Evolutionary conservation across 2,329 filamentous ascomycete species (phyloP).

Genomic region (Colletotrichum abscissum): DNA sequence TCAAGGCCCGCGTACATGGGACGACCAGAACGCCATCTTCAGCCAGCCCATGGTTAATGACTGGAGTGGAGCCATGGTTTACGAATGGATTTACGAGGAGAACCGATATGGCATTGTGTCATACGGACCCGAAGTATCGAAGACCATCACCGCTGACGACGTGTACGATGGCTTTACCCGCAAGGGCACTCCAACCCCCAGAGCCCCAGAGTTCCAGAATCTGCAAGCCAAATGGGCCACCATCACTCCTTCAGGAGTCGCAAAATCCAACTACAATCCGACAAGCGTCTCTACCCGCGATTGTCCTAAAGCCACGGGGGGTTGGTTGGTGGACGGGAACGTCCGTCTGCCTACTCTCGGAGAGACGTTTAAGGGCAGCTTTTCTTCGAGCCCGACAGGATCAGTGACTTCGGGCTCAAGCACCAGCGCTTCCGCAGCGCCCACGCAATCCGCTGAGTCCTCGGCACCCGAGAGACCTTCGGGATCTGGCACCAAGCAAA

Average conservation of each 20-base stretch:
- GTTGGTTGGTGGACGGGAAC: conserved; percentile 80
- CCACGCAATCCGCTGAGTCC: conserved; percentile 46
- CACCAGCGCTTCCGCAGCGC: conserved; percentile 37
- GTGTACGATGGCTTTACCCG: conserved; percentile 75
- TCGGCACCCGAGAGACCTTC: conserved; percentile 42
- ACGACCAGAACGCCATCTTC: conserved; percentile 82
- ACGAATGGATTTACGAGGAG: conserved; percentile 89
- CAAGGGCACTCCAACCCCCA: conserved; percentile 78
- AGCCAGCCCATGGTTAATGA: conserved; percentile 76
- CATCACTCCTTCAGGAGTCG: conserved; percentile 75
- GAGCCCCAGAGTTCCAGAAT: conserved; percentile 82
- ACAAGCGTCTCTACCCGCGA: conserved; percentile 69
- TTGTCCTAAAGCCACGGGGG: conserved; percentile 77
- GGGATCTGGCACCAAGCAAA: conserved; percentile 57
- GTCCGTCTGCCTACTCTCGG: conserved; percentile 77
- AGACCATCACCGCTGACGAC: conserved; percentile 63
- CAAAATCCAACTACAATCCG: conserved; percentile 73
- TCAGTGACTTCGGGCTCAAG: conserved; percentile 23
- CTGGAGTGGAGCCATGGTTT: conserved; percentile 84
- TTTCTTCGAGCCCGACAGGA: conserved; percentile 35
- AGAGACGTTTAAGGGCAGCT: conserved; percentile 53
- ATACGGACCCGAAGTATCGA: conserved; percentile 72
- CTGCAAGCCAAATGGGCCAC: conserved; percentile 82
- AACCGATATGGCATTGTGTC: conserved; percentile 86
- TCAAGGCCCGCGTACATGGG: conserved; percentile 70